Conservation (phyloP, 441 rosid species). For the Lepidium campestre region DNA sequence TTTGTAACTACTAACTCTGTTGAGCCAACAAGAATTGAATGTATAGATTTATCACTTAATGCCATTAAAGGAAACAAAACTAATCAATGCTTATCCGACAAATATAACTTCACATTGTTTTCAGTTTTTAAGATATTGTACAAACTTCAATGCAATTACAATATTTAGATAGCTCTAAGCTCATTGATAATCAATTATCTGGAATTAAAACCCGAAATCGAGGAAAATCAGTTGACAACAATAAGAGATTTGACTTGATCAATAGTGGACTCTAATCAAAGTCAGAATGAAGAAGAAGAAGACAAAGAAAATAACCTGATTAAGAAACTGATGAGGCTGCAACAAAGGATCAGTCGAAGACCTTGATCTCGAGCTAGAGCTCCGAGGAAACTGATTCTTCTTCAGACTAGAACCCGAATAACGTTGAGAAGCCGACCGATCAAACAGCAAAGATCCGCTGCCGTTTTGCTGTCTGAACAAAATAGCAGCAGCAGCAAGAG, state of each 20-base stretch:
- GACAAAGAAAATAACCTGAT: slow-evolving; percentile 45
- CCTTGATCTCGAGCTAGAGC: slow-evolving; percentile 79
- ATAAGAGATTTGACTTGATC: neutral
- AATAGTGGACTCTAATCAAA: slow-evolving; percentile 18
- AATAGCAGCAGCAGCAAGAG: slow-evolving; percentile 74
- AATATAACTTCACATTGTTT: neutral
- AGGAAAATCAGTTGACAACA: neutral
- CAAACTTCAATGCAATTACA: neutral
- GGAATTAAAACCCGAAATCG: neutral
- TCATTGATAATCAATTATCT: neutral
- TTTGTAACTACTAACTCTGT: neutral
- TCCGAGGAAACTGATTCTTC: slow-evolving; percentile 71
- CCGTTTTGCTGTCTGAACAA: slow-evolving; percentile 54
- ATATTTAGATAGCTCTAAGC: neutral
- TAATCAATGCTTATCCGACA: neutral
- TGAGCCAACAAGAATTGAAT: neutral
- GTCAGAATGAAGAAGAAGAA: slow-evolving; percentile 44
- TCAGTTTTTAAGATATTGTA: neutral
- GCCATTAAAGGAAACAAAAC: neutral
- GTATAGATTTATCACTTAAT: neutral
- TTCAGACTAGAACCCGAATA: slow-evolving; percentile 53
- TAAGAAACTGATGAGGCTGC: slow-evolving; percentile 82
- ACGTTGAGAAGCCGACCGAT: slow-evolving; percentile 67
- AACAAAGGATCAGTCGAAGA: slow-evolving; percentile 84
- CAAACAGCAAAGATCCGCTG: slow-evolving; percentile 47